These are phyloP conservation scores for Ramalina intermedia DNA, from an alignment of 495 filamentous ascomycete genomes.

Conservation along the genomic window DNA sequence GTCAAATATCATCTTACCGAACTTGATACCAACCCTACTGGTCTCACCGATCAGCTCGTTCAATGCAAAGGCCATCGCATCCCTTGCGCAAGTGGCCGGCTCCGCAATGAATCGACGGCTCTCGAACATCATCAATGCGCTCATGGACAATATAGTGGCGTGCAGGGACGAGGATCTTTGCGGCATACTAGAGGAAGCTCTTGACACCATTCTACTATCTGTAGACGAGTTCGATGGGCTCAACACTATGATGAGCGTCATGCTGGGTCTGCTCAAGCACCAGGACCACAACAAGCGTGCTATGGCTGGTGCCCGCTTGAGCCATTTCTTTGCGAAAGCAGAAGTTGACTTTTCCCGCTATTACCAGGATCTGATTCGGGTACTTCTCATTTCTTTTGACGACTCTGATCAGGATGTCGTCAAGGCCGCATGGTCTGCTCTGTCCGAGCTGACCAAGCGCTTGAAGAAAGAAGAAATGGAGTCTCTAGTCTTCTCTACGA, in stretches of 20 bases:
- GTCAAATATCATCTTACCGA: conserved; percentile 91
- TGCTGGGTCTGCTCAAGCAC: conserved; percentile 75
- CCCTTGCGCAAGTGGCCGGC: conserved; percentile 78
- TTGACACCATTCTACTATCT: conserved; percentile 77
- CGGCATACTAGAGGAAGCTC: conserved; percentile 58
- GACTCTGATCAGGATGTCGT: conserved; percentile 74
- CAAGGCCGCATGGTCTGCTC: conserved; percentile 81
- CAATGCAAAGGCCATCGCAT: conserved; percentile 87
- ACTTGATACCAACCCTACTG: conserved; percentile 84
- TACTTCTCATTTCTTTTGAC: conserved; percentile 79
- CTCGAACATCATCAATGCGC: conserved; percentile 73
- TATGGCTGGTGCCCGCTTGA: conserved; percentile 62
- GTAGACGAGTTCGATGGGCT: conserved; percentile 94
- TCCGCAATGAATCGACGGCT: conserved; percentile 77
- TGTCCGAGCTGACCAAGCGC: conserved; percentile 72
- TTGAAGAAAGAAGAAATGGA: conserved; percentile 99
- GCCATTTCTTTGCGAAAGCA: conserved; percentile 72
- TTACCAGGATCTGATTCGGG: conserved; percentile 83
- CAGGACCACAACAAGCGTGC: conserved; percentile 77
- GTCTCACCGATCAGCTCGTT: conserved; percentile 82
- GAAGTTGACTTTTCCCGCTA: conserved; percentile 86
- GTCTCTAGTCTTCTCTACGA: conserved; percentile 70
- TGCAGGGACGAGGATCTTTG: conserved; percentile 63
- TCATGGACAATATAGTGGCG: conserved; percentile 82
- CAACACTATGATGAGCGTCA: conserved; percentile 85